Base-by-base conservation (phyloP, 352 stramenopile species). In the Phytophthora constricta region DNA sequence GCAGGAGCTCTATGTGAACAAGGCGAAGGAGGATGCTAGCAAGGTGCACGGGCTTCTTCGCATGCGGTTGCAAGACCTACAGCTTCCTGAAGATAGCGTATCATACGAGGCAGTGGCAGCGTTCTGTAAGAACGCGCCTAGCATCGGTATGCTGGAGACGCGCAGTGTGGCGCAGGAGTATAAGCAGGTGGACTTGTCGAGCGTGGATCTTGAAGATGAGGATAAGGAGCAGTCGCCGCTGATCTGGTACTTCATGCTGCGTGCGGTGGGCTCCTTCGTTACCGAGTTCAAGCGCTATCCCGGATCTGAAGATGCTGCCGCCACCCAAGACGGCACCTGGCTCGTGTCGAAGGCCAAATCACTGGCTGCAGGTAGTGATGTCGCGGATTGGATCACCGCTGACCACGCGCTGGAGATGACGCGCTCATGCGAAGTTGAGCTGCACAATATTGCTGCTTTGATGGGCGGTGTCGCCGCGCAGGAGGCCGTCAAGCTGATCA, bases 401-500 rank as follows among this genome's bases (percentile, higher is more conserved):
- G 80, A 85, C 31, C 91, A 98, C 61, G 95, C 91, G 10, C 56
- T 86, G 27, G 97, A 99, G 74, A 88, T 99, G 63, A 91, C 88
- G 11, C 90, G 97, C 1, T 98, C 96, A 39, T 93, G 87, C 46
- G 90, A 96, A 52, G 89, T 89, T 0, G 96, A 99, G 72, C 74
- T 99, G 55, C 96, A 99, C 75, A 96, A 89, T 39, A 86, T 98
- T 50, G 94, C 96, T 4, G 91, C 93, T 23, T 76, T 99, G 19
- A 84, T 99, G 52, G 98, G 97, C n/a, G 98, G 97, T 19, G 89
- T 99, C 17, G 97, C 96, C 2, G 91, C 93, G 27, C 98, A 99
- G 73, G 98, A 99, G 67, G 96, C 96, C 16, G 84, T 99, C 48
- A 99, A 99, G 77, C 70, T 99, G 45, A 97, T 99, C 74, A 99